Conservation (phyloP, 2,329 filamentous ascomycete species). For the Elsinoe australis region DNA sequence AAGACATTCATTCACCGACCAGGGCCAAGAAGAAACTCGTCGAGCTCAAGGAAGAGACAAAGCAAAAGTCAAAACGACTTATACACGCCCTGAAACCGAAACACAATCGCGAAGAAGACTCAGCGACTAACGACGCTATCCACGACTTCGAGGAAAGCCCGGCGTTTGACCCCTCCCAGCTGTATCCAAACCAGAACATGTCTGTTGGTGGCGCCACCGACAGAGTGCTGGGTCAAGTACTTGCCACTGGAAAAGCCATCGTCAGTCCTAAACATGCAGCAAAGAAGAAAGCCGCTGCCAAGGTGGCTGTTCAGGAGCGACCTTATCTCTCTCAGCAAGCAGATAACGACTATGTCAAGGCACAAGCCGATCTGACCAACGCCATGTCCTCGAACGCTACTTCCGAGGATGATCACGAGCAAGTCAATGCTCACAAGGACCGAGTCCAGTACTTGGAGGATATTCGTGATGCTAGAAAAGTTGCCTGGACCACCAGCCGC, state of each 20-base stretch:
- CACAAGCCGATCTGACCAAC: slow-evolving; percentile 27
- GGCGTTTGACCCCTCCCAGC: slow-evolving; percentile 30
- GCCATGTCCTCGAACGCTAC: slow-evolving; percentile 6
- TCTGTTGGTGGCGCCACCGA: slow-evolving; percentile 20
- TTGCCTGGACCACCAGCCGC: slow-evolving; percentile 34
- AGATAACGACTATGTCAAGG: slow-evolving; percentile 30
- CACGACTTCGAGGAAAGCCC: slow-evolving; percentile 24
- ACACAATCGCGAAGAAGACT: slow-evolving; percentile 8
- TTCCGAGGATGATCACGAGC: slow-evolving; percentile 15
- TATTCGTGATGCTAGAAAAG: slow-evolving; percentile 31
- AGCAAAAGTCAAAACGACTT: slow-evolving; percentile 20
- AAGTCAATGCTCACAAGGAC: slow-evolving; percentile 17
- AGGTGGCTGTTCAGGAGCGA: slow-evolving; percentile 31
- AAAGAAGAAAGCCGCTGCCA: slow-evolving; percentile 29
- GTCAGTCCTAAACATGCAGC: slow-evolving; percentile 29
- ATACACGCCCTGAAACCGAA: slow-evolving; percentile 12
- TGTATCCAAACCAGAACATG: slow-evolving; percentile 22
- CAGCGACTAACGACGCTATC: slow-evolving; percentile 12
- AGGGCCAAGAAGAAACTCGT: slow-evolving; percentile 17
- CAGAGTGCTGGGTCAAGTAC: slow-evolving; percentile 20
- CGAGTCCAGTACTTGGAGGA: slow-evolving; percentile 29
- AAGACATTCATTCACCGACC: background rate
- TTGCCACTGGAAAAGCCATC: slow-evolving; percentile 24
- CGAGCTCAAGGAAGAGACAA: slow-evolving; percentile 17
- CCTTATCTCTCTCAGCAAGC: slow-evolving; percentile 30